Evolutionary conservation across 495 filamentous ascomycete genomes (phyloP).

Genomic region (Aspergillus nidulans): DNA sequence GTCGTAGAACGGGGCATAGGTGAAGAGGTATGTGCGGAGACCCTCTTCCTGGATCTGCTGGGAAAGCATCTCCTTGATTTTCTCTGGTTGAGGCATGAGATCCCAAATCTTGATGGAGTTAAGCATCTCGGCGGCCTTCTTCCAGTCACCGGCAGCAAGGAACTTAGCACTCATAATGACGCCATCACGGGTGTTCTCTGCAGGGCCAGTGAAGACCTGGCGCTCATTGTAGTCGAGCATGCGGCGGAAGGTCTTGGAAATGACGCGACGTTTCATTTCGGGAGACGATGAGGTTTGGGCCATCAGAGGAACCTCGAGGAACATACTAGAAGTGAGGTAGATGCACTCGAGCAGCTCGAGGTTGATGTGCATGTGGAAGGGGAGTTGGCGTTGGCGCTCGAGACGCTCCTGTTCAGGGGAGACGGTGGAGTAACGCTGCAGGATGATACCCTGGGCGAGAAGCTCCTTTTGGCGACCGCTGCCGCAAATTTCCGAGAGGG

Average conservation of each 20-base stretch:
- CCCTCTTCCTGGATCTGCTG: conserved; percentile 98
- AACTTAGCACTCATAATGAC: conserved; percentile 99
- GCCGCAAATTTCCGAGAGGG: conserved; percentile 95
- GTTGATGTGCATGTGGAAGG: conserved; percentile 99
- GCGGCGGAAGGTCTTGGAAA: conserved; percentile 98
- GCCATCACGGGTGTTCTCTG: conserved; percentile 97
- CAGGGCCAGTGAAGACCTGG: conserved; percentile 96
- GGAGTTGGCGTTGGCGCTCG: conserved; percentile 91
- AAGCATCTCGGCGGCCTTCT: conserved; percentile 87
- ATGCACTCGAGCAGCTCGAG: conserved; percentile 96
- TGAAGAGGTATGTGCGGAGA: conserved; percentile 97
- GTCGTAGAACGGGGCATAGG: conserved; percentile 98
- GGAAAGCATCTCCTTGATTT: conserved; percentile 94
- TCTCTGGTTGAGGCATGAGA: conserved; percentile 76
- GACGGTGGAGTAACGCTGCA: conserved; percentile 91
- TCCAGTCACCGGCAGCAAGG: conserved; percentile 95
- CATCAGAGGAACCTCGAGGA: conserved; percentile 94
- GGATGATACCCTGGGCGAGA: conserved; percentile 94
- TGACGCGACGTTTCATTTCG: conserved; percentile 94
- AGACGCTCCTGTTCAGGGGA: conserved; percentile 96
- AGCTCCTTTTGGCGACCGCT: conserved; percentile 97
- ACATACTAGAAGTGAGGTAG: conserved; percentile 97
- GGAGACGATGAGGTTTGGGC: conserved; percentile 94
- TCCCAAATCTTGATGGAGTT: conserved; percentile 99
- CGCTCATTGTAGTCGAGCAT: conserved; percentile 99